Percentiles rank a stretch among this genome's conserved stretches.
Evolutionary conservation across 2,329 filamentous ascomycete genomes (phyloP).

Genomic region (Scleromitrula shiraiana): DNA sequence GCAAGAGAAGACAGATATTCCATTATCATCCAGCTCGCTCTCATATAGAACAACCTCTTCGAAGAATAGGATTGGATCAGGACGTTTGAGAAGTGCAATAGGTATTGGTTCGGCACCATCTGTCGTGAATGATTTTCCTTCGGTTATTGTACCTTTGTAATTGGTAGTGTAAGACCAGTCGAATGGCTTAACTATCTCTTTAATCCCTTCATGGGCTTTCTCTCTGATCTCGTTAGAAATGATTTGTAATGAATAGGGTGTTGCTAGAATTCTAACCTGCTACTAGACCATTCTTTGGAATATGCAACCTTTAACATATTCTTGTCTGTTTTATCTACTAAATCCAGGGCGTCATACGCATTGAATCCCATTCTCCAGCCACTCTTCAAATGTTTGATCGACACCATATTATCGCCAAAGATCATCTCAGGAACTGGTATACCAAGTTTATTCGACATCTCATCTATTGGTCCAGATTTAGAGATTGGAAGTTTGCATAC

Average conservation of each 20-base stretch:
- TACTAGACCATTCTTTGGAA: slow-evolving; percentile 72
- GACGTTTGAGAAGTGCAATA: slow-evolving; percentile 74
- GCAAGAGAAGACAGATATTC: slow-evolving; percentile 80
- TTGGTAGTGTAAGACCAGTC: slow-evolving; percentile 96
- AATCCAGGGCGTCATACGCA: slow-evolving; percentile 78
- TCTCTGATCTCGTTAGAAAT: slow-evolving; percentile 43
- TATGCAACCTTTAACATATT: slow-evolving; percentile 92
- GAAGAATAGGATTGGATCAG: slow-evolving; percentile 93
- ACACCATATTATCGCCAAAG: slow-evolving; percentile 87
- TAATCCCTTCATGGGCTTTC: slow-evolving; percentile 76
- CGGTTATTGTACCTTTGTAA: slow-evolving; percentile 64
- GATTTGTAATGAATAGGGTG: not conserved
- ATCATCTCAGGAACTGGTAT: slow-evolving; percentile 98
- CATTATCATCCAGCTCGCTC: slow-evolving; percentile 96
- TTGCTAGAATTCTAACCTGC: slow-evolving; percentile 16
- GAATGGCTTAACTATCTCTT: slow-evolving; percentile 89
- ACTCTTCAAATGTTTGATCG: slow-evolving; percentile 63
- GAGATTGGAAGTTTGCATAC: slow-evolving; percentile 92
- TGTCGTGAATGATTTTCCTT: slow-evolving; percentile 22
- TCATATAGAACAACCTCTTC: slow-evolving; percentile 96
- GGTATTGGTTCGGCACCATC: slow-evolving; percentile 51
- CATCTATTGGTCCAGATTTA: slow-evolving; percentile 83
- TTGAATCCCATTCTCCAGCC: slow-evolving; percentile 77
- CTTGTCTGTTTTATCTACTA: slow-evolving; percentile 86
- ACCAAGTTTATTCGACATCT: slow-evolving; percentile 67